Conservation (phyloP, 1,139 yeast species). For the Blastobotrys indianensis region DNA sequence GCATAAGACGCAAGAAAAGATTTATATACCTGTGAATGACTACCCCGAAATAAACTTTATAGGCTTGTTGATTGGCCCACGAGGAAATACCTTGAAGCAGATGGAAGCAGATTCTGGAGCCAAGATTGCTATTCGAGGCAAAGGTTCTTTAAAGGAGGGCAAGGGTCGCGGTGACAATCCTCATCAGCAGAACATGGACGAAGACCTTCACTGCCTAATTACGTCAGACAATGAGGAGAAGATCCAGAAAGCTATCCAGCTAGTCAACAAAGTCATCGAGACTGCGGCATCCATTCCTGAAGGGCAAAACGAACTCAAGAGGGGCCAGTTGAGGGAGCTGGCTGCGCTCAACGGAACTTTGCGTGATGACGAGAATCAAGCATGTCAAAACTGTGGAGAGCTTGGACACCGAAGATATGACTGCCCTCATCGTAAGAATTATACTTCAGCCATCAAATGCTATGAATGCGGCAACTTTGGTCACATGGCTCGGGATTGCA, state of each 20-base stretch:
- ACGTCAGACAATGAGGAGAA: slow-evolving; percentile 79
- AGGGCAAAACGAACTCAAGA: slow-evolving; percentile 85
- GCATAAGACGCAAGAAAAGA: slow-evolving; percentile 70
- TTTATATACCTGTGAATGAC: slow-evolving; percentile 78
- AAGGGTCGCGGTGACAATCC: slow-evolving; percentile 48
- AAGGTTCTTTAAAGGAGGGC: slow-evolving; percentile 94
- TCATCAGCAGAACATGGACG: slow-evolving; percentile 51
- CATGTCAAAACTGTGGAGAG: slow-evolving; percentile 57
- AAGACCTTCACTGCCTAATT: slow-evolving; percentile 82
- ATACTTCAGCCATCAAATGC: slow-evolving; percentile 61
- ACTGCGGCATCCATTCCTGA: slow-evolving; percentile 83
- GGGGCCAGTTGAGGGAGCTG: slow-evolving; percentile 84
- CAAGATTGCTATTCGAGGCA: slow-evolving; percentile 78
- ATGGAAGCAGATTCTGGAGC: slow-evolving; percentile 85
- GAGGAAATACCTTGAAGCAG: slow-evolving; percentile 83
- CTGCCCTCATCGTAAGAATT: slow-evolving; percentile 51
- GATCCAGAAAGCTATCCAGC: slow-evolving; percentile 66
- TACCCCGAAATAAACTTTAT: slow-evolving; percentile 91
- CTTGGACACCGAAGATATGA: slow-evolving; percentile 57
- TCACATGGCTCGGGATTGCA: slow-evolving; percentile 86
- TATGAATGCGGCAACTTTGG: slow-evolving; percentile 75
- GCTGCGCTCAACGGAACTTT: slow-evolving; percentile 94
- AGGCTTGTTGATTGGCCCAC: slow-evolving; percentile 87
- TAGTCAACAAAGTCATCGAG: slow-evolving; percentile 70
- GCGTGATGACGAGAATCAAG: slow-evolving; percentile 68